phyloP scores from a whole-genome alignment of 2,329 filamentous ascomycete genomes.

The Dactylellina haptotyla region DNA sequence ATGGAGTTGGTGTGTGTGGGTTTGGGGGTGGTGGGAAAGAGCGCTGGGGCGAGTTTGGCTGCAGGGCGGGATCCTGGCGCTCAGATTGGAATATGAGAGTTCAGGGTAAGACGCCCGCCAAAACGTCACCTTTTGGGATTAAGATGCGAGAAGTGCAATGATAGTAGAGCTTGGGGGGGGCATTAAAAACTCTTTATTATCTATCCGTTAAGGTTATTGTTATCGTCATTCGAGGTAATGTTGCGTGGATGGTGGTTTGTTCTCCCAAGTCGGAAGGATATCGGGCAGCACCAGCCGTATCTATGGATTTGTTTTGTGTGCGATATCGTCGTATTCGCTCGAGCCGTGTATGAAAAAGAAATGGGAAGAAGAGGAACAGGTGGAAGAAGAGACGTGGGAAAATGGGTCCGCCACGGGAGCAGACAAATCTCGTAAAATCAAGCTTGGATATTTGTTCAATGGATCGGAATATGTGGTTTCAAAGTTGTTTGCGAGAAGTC shows the following conservation, averaged over 20 bases:
- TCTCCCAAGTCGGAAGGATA: conserved; percentile 22
- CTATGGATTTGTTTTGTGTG: conserved; percentile 2
- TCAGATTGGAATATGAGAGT: conserved; percentile 36
- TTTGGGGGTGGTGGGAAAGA: conserved; percentile 26
- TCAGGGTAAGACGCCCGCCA: conserved; percentile 44
- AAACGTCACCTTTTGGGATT: conserved; percentile 45
- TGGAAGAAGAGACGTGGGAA: too few relatives aligned
- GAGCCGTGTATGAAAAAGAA: conserved; percentile 7
- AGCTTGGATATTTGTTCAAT: conserved; percentile 12
- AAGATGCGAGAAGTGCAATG: conserved; percentile 42
- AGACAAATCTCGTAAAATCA: conserved; percentile 14
- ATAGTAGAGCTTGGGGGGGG: conserved; percentile 14
- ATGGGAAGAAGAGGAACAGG: conserved; percentile 17
- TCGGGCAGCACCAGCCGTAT: conserved; percentile 5
- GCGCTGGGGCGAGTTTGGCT: conserved; percentile 49
- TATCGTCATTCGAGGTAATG: conserved; percentile 28
- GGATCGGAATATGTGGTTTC: conserved; percentile 41
- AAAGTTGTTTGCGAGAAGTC: conserved; percentile 37
- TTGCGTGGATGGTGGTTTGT: conserved; percentile 34
- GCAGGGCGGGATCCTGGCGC: conserved; percentile 43
- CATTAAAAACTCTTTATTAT: conserved; percentile 29
- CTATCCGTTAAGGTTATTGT: conserved; percentile 30
- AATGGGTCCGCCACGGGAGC: conserved; percentile 21
- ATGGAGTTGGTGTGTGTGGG: conserved; percentile 32
- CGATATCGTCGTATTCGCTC: conserved; percentile 27